Evolutionary conservation across 345 rosid species (phyloP).

Genomic region (Gynandropsis gynandra): DNA sequence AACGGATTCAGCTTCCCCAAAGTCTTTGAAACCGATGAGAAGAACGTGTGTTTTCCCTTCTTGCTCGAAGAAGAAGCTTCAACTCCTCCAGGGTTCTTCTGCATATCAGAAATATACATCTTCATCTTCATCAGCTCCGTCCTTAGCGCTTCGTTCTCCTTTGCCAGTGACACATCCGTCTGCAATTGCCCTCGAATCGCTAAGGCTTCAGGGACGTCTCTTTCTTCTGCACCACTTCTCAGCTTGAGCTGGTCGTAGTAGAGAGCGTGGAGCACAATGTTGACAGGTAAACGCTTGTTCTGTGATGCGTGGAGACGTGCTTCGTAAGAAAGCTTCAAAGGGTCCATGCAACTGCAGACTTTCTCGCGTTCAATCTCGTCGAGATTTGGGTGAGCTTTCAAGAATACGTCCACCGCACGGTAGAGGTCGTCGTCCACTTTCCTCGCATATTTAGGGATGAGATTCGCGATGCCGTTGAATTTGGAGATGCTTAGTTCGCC

Average conservation of each 20-base stretch:
- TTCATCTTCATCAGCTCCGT: slow-evolving; percentile 87
- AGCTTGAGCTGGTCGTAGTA: slow-evolving; percentile 88
- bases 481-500: slow-evolving; percentile 62
- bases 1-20: slow-evolving; percentile 84
- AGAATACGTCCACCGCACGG: slow-evolving; percentile 76
- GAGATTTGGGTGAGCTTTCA: slow-evolving; percentile 85
- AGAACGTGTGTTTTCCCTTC: slow-evolving; percentile 31
- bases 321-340: slow-evolving; percentile 72
- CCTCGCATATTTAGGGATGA: slow-evolving; percentile 67
- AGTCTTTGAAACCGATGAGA: slow-evolving; percentile 83
- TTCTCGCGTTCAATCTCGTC: slow-evolving; percentile 94
- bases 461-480: slow-evolving; percentile 74
- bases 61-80: slow-evolving; percentile 33
- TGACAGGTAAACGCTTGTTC: slow-evolving; percentile 87
- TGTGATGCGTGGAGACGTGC: slow-evolving; percentile 97
- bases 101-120: slow-evolving; percentile 52
- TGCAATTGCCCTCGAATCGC: slow-evolving; percentile 49
- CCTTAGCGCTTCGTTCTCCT: slow-evolving; percentile 80
- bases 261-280: slow-evolving; percentile 74
- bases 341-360: slow-evolving; percentile 81
- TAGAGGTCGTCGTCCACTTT: slow-evolving; percentile 78
- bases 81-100: slow-evolving; percentile 36
- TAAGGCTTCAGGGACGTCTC: slow-evolving; percentile 32
- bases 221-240: slow-evolving; percentile 48
- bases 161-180: slow-evolving; percentile 55